Conservation (phyloP, 192 early-diverging fungal species). For the Haplosporangium gracile region DNA sequence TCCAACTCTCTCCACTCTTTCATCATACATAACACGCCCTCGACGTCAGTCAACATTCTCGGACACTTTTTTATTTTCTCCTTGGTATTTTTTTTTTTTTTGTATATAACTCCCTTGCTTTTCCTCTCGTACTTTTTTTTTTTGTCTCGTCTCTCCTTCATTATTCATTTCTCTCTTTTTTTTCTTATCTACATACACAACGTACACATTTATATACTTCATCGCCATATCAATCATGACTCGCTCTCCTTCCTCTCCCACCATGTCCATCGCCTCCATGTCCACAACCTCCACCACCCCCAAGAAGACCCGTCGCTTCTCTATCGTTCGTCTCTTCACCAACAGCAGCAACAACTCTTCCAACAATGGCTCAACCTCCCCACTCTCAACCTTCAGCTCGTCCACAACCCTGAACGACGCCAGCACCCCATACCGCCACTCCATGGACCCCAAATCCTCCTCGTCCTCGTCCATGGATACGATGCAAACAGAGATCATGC, state of each 20-base stretch:
- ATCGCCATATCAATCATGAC: not conserved
- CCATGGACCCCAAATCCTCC: slow-evolving; percentile 4
- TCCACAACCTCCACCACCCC: not conserved
- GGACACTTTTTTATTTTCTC: not conserved
- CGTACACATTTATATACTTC: not conserved
- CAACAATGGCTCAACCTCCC: not conserved
- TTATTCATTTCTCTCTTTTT: not conserved
- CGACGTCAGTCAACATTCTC: slow-evolving; percentile 6
- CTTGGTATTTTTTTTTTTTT: too few relatives aligned
- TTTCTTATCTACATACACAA: not conserved
- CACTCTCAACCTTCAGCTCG: not conserved
- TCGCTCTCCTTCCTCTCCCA: slow-evolving; percentile 13
- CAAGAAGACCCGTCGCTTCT: slow-evolving; percentile 50
- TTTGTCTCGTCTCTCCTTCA: not conserved
- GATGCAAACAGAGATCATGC: slow-evolving; percentile 37
- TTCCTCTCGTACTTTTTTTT: not conserved
- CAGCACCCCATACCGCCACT: slow-evolving; percentile 20
- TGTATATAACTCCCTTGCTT: slow-evolving; percentile 3
- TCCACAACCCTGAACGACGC: slow-evolving; percentile 7
- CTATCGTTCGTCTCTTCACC: slow-evolving; percentile 47
- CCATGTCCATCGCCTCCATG: slow-evolving; percentile 3
- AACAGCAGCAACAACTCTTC: slow-evolving; percentile 4
- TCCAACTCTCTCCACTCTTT: not conserved
- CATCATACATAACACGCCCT: slow-evolving; percentile 1
- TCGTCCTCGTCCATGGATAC: not conserved